These are phyloP conservation scores for Gynochthodes officinalis DNA, from an alignment of 257 asterid genomes.

Conservation along the genomic window DNA sequence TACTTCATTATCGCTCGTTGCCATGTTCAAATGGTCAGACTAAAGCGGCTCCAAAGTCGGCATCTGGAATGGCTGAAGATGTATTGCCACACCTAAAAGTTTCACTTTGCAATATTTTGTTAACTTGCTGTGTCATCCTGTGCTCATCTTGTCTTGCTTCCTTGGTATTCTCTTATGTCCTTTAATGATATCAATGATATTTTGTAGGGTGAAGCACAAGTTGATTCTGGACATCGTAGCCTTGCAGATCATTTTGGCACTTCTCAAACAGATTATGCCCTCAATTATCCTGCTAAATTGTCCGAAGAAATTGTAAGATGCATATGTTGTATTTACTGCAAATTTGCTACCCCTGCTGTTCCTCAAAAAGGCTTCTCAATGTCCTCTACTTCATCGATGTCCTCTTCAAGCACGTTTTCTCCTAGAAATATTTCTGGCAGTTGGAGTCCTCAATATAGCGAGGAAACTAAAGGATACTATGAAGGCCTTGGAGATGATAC, in stretches of 20 bases:
- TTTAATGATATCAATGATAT: conserved; percentile 12
- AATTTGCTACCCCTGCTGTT: conserved; percentile 44
- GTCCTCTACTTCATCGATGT: conserved; percentile 69
- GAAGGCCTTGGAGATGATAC: conserved; percentile 45
- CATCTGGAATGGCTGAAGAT: conserved; percentile 47
- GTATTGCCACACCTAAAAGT: background rate
- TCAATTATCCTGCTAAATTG: conserved; percentile 52
- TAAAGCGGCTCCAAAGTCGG: conserved; percentile 38
- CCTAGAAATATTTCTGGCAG: conserved; percentile 72
- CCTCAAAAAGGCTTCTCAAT: conserved; percentile 47
- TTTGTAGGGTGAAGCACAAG: conserved; percentile 54
- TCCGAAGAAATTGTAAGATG: conserved; percentile 77
- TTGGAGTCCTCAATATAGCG: conserved; percentile 71
- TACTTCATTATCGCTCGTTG: conserved; percentile 42
- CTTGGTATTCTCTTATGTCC: background rate
- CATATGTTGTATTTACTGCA: conserved; percentile 78
- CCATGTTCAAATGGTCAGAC: conserved; percentile 37
- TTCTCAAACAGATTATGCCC: conserved; percentile 41
- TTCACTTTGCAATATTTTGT: background rate
- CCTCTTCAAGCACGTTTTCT: conserved; percentile 78
- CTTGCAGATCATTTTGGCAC: conserved; percentile 76
- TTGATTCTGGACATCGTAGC: conserved; percentile 46
- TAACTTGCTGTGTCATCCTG: background rate
- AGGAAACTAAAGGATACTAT: conserved; percentile 38
- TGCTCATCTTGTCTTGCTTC: background rate